A percentile compares a stretch with the other conserved stretches of the same genome.
phyloP scores from a whole-genome alignment of 2,329 filamentous ascomycete genomes.

The Colletotrichum orbiculare region DNA sequence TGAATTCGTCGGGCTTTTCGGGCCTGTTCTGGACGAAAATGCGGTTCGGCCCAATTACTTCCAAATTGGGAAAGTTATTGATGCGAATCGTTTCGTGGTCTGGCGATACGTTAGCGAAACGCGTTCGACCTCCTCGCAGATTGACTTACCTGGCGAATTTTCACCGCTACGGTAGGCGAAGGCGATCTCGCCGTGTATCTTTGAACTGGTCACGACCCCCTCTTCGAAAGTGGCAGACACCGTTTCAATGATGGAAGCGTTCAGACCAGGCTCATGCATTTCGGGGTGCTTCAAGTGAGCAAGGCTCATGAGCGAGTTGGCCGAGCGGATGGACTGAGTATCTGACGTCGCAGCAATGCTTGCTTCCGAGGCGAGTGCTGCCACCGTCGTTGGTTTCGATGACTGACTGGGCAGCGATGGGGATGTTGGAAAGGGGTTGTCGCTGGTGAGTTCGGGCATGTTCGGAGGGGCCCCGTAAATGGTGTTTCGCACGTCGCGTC shows the following conservation, averaged over 20 bases:
- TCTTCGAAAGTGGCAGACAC: slow-evolving; percentile 87
- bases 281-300: slow-evolving; percentile 84
- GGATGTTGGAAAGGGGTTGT: slow-evolving; percentile 47
- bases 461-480: slow-evolving; percentile 75
- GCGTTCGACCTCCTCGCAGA: not conserved
- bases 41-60: slow-evolving; percentile 93
- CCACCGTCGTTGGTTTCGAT: slow-evolving; percentile 59
- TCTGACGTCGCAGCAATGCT: slow-evolving; percentile 75
- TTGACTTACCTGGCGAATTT: slow-evolving; percentile 55
- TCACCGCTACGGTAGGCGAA: slow-evolving; percentile 77
- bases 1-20: slow-evolving; percentile 82
- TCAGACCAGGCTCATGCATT: slow-evolving; percentile 81
- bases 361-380: slow-evolving; percentile 71
- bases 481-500: slow-evolving; percentile 91
- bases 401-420: slow-evolving; percentile 50
- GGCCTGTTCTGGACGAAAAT: slow-evolving; percentile 81
- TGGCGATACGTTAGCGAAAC: slow-evolving; percentile 40
- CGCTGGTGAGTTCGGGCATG: slow-evolving; percentile 48
- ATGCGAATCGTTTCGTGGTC: slow-evolving; percentile 78
- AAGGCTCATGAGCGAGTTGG: slow-evolving; percentile 79
- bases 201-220: slow-evolving; percentile 75
- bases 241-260: slow-evolving; percentile 90
- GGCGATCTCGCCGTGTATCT: slow-evolving; percentile 88
- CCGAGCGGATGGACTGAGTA: slow-evolving; percentile 90
- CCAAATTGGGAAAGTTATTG: slow-evolving; percentile 87